phyloP scores from a whole-genome alignment of 2,329 filamentous ascomycete genomes.

The Phialocephala sp. region DNA sequence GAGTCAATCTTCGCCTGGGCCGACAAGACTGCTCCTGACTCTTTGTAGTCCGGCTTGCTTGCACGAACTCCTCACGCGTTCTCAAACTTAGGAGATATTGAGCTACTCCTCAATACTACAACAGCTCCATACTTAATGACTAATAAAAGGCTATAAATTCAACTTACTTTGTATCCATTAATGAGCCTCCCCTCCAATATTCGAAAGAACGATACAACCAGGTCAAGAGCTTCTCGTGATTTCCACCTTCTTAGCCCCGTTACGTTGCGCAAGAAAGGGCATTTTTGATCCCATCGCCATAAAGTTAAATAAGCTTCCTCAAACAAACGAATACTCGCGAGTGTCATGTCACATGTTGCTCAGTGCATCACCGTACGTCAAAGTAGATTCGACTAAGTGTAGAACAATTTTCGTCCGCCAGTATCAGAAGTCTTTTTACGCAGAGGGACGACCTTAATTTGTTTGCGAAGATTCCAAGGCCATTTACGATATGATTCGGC shows the following conservation, averaged over 20 bases:
- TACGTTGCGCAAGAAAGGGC: background rate
- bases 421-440: background rate
- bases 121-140: constrained; percentile 8
- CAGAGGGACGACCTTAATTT: background rate
- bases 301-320: background rate
- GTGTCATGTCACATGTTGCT: background rate
- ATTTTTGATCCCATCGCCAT: background rate
- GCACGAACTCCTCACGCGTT: background rate
- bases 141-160: constrained; percentile 1
- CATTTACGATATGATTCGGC: background rate
- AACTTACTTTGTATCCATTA: background rate
- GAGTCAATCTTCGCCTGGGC: constrained; percentile 13
- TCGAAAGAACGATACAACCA: background rate
- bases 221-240: background rate
- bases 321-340: background rate
- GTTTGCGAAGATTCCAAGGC: background rate
- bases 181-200: background rate
- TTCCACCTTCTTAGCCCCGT: background rate
- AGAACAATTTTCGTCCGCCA: background rate
- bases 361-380: background rate
- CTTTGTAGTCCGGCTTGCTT: background rate
- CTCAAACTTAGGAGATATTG: background rate
- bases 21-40: background rate
- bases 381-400: too few species aligned
- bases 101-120: background rate